phyloP scores from a whole-genome alignment of 768 basidiomycete species.

The Leccinum longicurvipes region DNA sequence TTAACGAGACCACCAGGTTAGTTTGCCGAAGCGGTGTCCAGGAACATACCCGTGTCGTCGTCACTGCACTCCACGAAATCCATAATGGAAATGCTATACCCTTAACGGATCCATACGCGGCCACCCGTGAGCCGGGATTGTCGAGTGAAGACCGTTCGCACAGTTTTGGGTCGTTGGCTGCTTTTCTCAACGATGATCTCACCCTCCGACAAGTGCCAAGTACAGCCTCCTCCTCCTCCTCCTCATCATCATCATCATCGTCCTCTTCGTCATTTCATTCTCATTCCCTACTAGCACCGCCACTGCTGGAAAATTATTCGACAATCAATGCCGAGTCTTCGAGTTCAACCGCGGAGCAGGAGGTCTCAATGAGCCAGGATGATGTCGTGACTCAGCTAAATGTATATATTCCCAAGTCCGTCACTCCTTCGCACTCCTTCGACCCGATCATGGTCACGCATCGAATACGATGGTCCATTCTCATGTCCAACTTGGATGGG shows the following conservation, averaged over 20 bases:
- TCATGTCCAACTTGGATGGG: conserved; percentile 83
- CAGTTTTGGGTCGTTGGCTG: conserved; percentile 13
- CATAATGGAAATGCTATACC: conserved; percentile 51
- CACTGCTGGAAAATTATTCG: not conserved
- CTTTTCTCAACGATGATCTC: conserved; percentile 10
- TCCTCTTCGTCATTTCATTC: conserved; percentile 18
- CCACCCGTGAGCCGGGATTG: conserved; percentile 7
- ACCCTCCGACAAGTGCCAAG: conserved; percentile 14
- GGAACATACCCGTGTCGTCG: conserved; percentile 59
- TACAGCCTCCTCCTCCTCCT: conserved; percentile 7
- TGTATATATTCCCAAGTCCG: conserved; percentile 54
- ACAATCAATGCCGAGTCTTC: conserved; percentile 9
- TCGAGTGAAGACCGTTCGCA: conserved; percentile 14
- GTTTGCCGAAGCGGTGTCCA: conserved; percentile 51
- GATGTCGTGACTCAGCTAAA: conserved; percentile 62
- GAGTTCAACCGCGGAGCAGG: conserved; percentile 8
- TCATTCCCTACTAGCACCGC: not conserved
- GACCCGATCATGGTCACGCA: conserved; percentile 77
- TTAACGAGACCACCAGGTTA: conserved; percentile 74
- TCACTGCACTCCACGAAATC: conserved; percentile 67
- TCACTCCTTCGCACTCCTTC: conserved; percentile 68
- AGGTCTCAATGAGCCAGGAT: conserved; percentile 27
- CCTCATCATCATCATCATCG: not conserved
- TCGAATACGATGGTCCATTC: conserved; percentile 76
- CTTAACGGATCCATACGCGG: conserved; percentile 16